A percentile compares a stretch with the other conserved stretches of the same genome.
Conservation (phyloP, 495 filamentous ascomycete genomes). For the Cairneyella variabilis region DNA sequence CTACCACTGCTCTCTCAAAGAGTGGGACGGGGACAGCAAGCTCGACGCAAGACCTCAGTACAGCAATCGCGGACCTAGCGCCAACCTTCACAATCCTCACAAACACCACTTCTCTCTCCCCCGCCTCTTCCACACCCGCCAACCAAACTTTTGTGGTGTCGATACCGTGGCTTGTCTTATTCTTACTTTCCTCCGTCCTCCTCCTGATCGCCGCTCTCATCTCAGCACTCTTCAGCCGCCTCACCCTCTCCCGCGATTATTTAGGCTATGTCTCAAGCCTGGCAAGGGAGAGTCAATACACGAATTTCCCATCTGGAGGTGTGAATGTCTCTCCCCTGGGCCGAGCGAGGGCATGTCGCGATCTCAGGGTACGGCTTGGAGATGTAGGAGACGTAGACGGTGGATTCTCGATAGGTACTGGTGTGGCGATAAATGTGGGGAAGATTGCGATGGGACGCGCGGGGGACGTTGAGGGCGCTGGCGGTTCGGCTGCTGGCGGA, state of each 20-base stretch:
- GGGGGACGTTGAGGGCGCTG: no score
- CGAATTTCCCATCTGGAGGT: conserved; percentile 9
- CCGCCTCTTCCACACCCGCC: neutral
- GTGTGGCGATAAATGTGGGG: conserved; percentile 15
- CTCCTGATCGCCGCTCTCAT: conserved; percentile 7
- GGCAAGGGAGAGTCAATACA: conserved; percentile 2
- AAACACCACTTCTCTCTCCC: no score
- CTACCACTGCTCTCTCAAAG: neutral
- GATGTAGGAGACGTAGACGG: conserved; percentile 21
- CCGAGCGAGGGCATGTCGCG: conserved; percentile 4
- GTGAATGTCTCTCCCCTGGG: conserved; percentile 9
- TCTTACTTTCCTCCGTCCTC: conserved; percentile 4
- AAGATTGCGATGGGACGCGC: conserved; percentile 6
- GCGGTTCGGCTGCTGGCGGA: no score
- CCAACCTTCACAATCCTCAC: conserved; percentile 5
- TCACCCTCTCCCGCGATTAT: conserved; percentile 6
- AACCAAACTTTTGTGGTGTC: neutral
- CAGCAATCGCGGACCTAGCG: neutral
- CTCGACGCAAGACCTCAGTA: neutral
- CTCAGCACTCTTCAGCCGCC: conserved; percentile 4
- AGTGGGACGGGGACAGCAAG: neutral
- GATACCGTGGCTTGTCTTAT: conserved; percentile 6
- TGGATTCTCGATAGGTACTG: conserved; percentile 13
- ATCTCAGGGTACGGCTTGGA: conserved; percentile 12
- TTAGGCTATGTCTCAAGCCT: conserved; percentile 12